phyloP scores from a whole-genome alignment of 257 asterid species.

The Przewalskia tangutica region DNA sequence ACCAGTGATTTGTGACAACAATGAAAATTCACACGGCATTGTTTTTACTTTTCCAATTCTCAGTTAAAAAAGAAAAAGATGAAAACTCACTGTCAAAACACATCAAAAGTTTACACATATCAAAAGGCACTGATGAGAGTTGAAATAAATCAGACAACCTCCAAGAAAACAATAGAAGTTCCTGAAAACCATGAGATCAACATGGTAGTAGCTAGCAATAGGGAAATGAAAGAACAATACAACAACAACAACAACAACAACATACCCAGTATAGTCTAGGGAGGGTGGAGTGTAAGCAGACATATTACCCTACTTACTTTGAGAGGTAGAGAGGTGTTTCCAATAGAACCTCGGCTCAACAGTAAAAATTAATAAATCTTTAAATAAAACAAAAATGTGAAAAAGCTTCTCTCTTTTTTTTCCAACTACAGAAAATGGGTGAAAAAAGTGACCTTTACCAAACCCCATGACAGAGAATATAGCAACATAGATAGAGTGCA shows the following conservation, averaged over 20 bases:
- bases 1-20: constrained; percentile 23
- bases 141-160: not conserved
- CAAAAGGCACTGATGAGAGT: not conserved
- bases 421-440: constrained; percentile 1
- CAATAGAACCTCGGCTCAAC: no score
- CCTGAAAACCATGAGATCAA: constrained; percentile 1
- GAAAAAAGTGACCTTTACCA: constrained; percentile 21
- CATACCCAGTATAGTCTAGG: no score
- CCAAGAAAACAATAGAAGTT: not conserved
- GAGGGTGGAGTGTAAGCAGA: no score
- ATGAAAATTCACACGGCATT: constrained; percentile 4
- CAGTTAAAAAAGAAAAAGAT: not conserved
- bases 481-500: constrained; percentile 1
- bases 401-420: not conserved
- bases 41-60: constrained; percentile 12
- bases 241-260: no score
- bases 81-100: not conserved
- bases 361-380: not conserved
- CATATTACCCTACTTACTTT: no score
- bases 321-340: no score
- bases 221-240: not conserved
- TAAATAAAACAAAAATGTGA: not conserved
- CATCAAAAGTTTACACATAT: not conserved
- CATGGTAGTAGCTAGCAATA: not conserved
- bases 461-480: constrained; percentile 8